Percentiles rank a stretch among this genome's conserved stretches.
Conservation (phyloP, 768 basidiomycete species). For the Pleurotus tuoliensis region DNA sequence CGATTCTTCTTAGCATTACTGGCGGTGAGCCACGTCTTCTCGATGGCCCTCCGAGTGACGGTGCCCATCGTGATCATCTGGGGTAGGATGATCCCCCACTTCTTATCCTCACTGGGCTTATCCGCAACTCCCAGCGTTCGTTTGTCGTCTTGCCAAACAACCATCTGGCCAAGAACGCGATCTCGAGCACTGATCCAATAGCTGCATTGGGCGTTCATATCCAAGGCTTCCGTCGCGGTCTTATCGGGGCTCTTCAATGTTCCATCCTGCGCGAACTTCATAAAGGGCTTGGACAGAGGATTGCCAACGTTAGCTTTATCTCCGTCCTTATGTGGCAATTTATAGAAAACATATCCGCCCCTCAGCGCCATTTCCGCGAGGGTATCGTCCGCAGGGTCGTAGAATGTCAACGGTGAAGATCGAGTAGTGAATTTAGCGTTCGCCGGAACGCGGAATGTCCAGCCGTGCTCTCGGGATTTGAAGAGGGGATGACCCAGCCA, state of each 20-base stretch:
- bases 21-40: slow-evolving; percentile 97
- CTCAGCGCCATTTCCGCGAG: slow-evolving; percentile 47
- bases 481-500: slow-evolving; percentile 88
- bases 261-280: slow-evolving; percentile 85
- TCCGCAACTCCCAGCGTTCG: slow-evolving; percentile 49
- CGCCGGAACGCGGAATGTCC: slow-evolving; percentile 79
- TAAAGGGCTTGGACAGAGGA: slow-evolving; percentile 84
- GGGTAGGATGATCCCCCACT: slow-evolving; percentile 90
- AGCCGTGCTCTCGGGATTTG: slow-evolving; percentile 83
- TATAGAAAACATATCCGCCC: slow-evolving; percentile 70
- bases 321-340: slow-evolving; percentile 95
- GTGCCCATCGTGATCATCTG: slow-evolving; percentile 99
- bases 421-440: slow-evolving; percentile 37
- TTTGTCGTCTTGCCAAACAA: slow-evolving; percentile 68
- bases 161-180: slow-evolving; percentile 88
- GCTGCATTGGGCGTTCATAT: slow-evolving; percentile 91
- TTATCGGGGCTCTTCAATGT: slow-evolving; percentile 78
- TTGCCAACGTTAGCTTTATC: slow-evolving; percentile 94
- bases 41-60: slow-evolving; percentile 94
- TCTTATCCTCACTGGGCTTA: slow-evolving; percentile 28
- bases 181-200: slow-evolving; percentile 98
- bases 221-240: slow-evolving; percentile 79
- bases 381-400: slow-evolving; percentile 55
- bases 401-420: slow-evolving; percentile 33
- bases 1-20: slow-evolving; percentile 97